Evolutionary conservation across 2,329 filamentous ascomycete species (phyloP), one percentile per base, ranked within the genome.

Genomic region (Septoria petroselini): DNA sequence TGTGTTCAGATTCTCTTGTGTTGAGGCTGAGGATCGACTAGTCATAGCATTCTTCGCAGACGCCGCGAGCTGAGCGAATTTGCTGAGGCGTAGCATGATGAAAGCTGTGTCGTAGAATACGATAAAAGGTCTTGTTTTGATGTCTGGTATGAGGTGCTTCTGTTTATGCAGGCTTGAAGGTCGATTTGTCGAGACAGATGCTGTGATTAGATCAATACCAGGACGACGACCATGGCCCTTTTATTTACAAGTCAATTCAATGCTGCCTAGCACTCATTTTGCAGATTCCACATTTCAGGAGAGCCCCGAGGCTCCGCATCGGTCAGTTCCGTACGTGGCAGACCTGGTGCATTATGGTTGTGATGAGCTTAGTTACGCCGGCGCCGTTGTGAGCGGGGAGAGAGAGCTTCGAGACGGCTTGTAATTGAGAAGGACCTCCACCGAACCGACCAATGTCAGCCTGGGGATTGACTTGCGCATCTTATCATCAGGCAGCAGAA

Each of bases 41-140:
- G 48, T 53, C 33, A 59, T 35, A 27, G 56, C 58, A 29, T 41
- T 45, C 46, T 60, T 60, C 48, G 56, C 58, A 4, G 48, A 52
- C 27, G 54, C 52, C 3, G 57, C 57, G 11, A 51, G 33, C 29
- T 59, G 41, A 48, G 53, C 46, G 47, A 58, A 53, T 19, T 56
- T 58, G 45, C 50, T 52, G 40, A 60, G 45, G 40, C 54, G 53
- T 11, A 59, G 23, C 57, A 59, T 59, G 5, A 34, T 53, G 34
- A 6, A 12, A 21, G 37, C n/a, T 33, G 23, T 5, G n/a, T 12
- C n/a, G 11, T 12, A 5, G 11, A 4, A 5, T 33, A 12, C 12
- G 12, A 15, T 4, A 15, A n/a, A 7, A n/a, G 14, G 6, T 33
- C 14, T 12, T 33, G 30, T 33, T 33, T 5, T 33, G 30, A n/a